These are phyloP conservation scores for Candida corydali DNA, from an alignment of 805 yeast genomes.

Conservation along the genomic window DNA sequence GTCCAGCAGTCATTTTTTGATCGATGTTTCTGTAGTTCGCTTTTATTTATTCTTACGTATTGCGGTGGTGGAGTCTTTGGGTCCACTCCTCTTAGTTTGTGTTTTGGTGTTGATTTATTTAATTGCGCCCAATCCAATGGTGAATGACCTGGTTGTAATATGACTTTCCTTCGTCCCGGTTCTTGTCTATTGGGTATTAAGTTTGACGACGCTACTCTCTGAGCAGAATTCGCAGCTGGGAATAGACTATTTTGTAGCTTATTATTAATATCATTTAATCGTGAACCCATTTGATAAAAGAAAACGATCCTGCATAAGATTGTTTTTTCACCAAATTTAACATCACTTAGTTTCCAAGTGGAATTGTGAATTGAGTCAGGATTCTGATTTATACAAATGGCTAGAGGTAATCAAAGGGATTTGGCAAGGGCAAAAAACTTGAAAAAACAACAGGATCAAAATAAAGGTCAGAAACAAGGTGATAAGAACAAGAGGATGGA, in stretches of 20 bases:
- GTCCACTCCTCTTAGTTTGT: slow-evolving; percentile 50
- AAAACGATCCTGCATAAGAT: slow-evolving; percentile 3
- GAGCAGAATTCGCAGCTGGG: slow-evolving; percentile 35
- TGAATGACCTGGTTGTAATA: slow-evolving; percentile 73
- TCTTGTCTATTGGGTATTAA: slow-evolving; percentile 7
- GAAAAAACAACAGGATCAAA: slow-evolving; percentile 69
- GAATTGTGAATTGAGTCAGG: too few species aligned
- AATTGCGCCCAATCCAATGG: slow-evolving; percentile 82
- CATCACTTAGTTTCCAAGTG: too few species aligned
- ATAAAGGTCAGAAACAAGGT: slow-evolving; percentile 67
- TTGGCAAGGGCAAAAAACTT: slow-evolving; percentile 83
- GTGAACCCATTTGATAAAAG: background rate
- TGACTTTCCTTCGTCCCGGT: slow-evolving; percentile 45
- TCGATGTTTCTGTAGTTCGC: slow-evolving; percentile 58
- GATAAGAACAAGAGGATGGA: slow-evolving; percentile 86
- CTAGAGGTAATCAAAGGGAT: slow-evolving; percentile 96
- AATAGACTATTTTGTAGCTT: slow-evolving; percentile 11
- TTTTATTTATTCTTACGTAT: slow-evolving; percentile 46
- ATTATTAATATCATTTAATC: background rate
- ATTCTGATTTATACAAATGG: too few species aligned
- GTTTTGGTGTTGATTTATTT: slow-evolving; percentile 39
- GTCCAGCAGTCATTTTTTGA: slow-evolving; percentile 80
- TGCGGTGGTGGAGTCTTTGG: slow-evolving; percentile 51
- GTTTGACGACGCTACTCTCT: slow-evolving; percentile 16
- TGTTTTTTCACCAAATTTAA: too few species aligned